Evolutionary conservation across 1,284 basidiomycete genomes (phyloP), one percentile per base, ranked within the genome.

Genomic region (Ceratobasidium sp.): DNA sequence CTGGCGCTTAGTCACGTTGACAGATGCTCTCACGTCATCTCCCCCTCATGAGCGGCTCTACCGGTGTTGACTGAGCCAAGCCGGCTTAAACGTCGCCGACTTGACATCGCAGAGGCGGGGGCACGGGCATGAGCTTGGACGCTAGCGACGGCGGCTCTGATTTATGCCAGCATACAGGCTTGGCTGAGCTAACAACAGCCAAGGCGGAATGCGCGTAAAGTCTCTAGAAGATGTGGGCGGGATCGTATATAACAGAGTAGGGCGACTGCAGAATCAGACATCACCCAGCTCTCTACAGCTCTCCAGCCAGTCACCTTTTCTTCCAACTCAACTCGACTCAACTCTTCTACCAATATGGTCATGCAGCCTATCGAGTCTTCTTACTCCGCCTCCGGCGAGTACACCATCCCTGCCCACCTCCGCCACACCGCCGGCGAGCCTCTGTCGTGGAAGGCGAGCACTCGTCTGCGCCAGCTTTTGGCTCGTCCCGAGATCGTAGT

Each of bases 381-480:
- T 18, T n/a, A 58, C 30, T 35, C 35, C 35, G 35, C 35, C 35
- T 38, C 35, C 35, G 35, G 55, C 55, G 55, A 58, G 32, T 58
- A 58, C 38, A 26, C 23, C 55, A 58, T 58, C 55, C 55, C 55
- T 26, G 55, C 55, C 38, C 55, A 58, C 32, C 55, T 58, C 55
- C 55, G 55, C 55, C 55, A 58, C 55, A 18, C 55, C n/a, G 30
- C 55, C 11, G 55, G 35, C 26, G 55, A 58, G 32, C 86, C 89
- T 13, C 80, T 91, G 2, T 92, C 90, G 1, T 80, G 81, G 73
- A 89, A 91, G 78, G 85, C 91, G n/a, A 84, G 89, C 9, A 92
- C 90, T 1, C 87, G 90, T 55, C 85, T 92, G 61, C 87, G 91
- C 58, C 91, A 92, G 78, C 85, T 92, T 87, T 86, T 92, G 32